Conservation (phyloP, 2,329 filamentous ascomycete species). For the Sclerotinia borealis region DNA sequence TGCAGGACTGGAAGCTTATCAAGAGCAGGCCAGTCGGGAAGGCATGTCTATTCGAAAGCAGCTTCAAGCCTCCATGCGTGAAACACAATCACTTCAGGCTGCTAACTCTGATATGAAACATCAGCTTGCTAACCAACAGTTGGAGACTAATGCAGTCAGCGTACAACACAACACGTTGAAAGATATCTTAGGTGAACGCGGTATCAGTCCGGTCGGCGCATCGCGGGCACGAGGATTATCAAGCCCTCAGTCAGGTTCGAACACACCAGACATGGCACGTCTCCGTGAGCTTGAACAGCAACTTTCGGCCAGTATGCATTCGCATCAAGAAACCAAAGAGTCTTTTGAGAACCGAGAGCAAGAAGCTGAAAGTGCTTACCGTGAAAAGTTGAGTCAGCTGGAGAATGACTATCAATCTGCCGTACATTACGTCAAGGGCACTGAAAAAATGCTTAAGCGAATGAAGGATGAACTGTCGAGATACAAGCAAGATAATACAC, state of each 20-base stretch:
- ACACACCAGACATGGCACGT: slow-evolving; percentile 71
- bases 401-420: slow-evolving; percentile 98
- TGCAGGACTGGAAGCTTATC: slow-evolving; percentile 91
- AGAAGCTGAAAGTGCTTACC: slow-evolving; percentile 82
- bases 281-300: slow-evolving; percentile 84
- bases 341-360: slow-evolving; percentile 73
- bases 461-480: slow-evolving; percentile 96
- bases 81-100: slow-evolving; percentile 74
- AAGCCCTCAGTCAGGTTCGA: slow-evolving; percentile 68
- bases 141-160: slow-evolving; percentile 87
- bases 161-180: slow-evolving; percentile 93
- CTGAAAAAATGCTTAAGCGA: slow-evolving; percentile 97
- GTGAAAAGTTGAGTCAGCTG: slow-evolving; percentile 86
- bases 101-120: slow-evolving; percentile 77
- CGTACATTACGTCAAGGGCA: slow-evolving; percentile 96
- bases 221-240: slow-evolving; percentile 66
- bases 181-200: slow-evolving; percentile 83
- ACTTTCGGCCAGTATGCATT: slow-evolving; percentile 66
- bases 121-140: slow-evolving; percentile 76
- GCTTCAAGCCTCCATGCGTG: slow-evolving; percentile 75
- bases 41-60: slow-evolving; percentile 85
- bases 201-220: slow-evolving; percentile 65
- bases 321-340: slow-evolving; percentile 79
- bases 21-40: slow-evolving; percentile 93
- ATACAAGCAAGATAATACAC: slow-evolving; percentile 80